A percentile compares a stretch with the other conserved stretches of the same genome.
These are phyloP conservation scores for Penicillium ochrochloron DNA, from an alignment of 495 filamentous ascomycete species.

Conservation along the genomic window DNA sequence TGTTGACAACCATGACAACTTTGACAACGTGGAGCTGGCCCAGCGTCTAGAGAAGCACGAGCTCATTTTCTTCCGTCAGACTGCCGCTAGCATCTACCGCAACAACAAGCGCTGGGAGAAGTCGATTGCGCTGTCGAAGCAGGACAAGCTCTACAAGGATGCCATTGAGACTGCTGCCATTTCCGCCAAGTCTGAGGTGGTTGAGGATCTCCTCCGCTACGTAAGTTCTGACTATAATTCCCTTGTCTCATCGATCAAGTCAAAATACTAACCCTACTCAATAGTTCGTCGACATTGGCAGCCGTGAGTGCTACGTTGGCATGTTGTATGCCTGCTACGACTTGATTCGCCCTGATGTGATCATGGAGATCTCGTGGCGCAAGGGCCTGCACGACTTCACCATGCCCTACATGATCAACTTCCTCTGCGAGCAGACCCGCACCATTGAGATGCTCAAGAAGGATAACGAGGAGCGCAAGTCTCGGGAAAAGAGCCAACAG, in stretches of 20 bases:
- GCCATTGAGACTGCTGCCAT: conserved; percentile 99
- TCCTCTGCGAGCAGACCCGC: conserved; percentile 85
- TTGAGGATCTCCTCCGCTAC: conserved; percentile 94
- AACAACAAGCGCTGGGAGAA: conserved; percentile 99
- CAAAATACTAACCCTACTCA: conserved; percentile 32
- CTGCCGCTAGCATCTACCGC: conserved; percentile 96
- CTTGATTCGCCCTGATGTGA: conserved; percentile 85
- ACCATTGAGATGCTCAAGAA: conserved; percentile 85
- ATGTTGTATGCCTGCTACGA: conserved; percentile 99
- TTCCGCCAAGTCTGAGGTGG: conserved; percentile 85
- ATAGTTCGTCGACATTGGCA: conserved; percentile 98
- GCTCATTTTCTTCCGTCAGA: conserved; percentile 98
- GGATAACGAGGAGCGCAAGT: conserved; percentile 97
- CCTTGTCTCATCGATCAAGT: conserved; percentile 1
- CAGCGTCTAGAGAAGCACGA: conserved; percentile 94
- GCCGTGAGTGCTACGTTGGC: conserved; percentile 97
- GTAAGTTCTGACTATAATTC: conserved; percentile 60
- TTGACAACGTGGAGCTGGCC: conserved; percentile 94
- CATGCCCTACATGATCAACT: conserved; percentile 99
- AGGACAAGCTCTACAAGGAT: conserved; percentile 99
- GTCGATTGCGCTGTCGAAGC: conserved; percentile 97
- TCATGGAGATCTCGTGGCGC: conserved; percentile 98
- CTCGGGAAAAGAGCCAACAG: conserved; percentile 80
- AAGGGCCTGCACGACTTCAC: conserved; percentile 94
- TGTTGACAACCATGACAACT: conserved; percentile 98